Evolutionary conservation across 2,329 filamentous ascomycete genomes (phyloP).

Genomic region (Botrytis porri): DNA sequence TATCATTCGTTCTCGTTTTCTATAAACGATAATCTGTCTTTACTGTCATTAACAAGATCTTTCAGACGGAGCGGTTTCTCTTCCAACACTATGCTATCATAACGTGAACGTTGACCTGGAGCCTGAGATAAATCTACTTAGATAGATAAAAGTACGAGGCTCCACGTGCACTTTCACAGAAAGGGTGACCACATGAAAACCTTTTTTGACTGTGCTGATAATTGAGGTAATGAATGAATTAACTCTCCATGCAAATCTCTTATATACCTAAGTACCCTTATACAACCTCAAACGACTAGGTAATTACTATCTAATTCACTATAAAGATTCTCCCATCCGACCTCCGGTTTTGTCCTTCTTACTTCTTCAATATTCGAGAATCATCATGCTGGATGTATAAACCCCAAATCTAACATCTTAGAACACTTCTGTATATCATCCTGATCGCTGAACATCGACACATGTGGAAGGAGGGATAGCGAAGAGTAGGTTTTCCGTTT

Average conservation of each 20-base stretch:
- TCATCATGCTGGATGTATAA: not conserved
- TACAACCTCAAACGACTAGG: rapidly evolving
- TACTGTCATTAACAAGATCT: too few species aligned
- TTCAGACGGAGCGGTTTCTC: rapidly evolving
- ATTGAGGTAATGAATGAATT: not conserved
- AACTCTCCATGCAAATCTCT: not conserved
- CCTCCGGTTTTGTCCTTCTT: not conserved
- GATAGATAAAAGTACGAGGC: rapidly evolving
- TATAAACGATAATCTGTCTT: not conserved
- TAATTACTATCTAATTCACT: not conserved
- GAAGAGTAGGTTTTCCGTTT: too few species aligned
- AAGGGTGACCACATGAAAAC: too few species aligned
- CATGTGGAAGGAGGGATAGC: too few species aligned
- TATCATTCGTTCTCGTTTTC: not conserved
- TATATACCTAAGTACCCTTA: not conserved
- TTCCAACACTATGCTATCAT: too few species aligned
- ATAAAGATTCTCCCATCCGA: not conserved
- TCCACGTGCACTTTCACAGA: too few species aligned
- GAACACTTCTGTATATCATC: too few species aligned
- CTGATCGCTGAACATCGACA: too few species aligned
- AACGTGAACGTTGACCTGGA: not conserved
- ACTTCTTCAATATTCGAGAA: not conserved
- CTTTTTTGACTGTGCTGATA: too few species aligned
- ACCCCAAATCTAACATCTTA: not conserved
- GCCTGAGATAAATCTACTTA: rapidly evolving